Percentiles rank a stretch among this genome's conserved stretches.
Evolutionary conservation across 192 early-diverging fungal genomes (phyloP).

Genomic region (Kickxella alabastrina): DNA sequence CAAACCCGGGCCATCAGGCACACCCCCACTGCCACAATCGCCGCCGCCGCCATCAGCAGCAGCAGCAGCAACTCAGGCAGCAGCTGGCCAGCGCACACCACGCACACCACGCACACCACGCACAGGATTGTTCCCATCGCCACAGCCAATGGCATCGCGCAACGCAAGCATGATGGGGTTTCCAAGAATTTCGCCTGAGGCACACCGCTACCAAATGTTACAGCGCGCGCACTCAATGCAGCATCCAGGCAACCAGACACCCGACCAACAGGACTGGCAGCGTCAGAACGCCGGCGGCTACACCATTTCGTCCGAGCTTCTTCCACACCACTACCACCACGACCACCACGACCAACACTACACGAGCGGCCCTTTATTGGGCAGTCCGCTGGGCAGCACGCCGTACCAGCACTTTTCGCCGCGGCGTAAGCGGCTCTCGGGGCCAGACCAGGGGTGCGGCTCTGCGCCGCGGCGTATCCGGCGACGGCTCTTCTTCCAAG

Average conservation of each 20-base stretch:
- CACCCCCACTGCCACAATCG: not conserved
- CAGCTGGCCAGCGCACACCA: conserved; percentile 2
- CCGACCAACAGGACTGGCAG: not conserved
- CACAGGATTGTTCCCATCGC: conserved; percentile 13
- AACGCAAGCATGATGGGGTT: conserved; percentile 30
- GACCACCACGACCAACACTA: no score
- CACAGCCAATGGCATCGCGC: conserved; percentile 28
- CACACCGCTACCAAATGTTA: conserved; percentile 22
- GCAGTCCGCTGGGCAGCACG: not conserved
- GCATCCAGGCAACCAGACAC: not conserved
- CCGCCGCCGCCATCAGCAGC: conserved; percentile 5
- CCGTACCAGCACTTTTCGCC: conserved; percentile 23
- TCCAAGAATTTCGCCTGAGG: conserved; percentile 27
- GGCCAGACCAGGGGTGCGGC: conserved; percentile 5
- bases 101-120: conserved; percentile 3
- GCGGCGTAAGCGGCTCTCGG: conserved; percentile 22
- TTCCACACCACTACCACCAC: not conserved
- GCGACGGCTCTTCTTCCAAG: conserved; percentile 46
- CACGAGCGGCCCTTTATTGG: not conserved
- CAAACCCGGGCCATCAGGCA: not conserved
- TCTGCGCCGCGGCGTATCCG: conserved; percentile 37
- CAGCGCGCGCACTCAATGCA: conserved; percentile 42
- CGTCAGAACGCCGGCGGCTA: conserved; percentile 1
- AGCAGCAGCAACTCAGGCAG: no score
- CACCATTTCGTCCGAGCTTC: not conserved